Evolutionary conservation across 2,329 filamentous ascomycete genomes (phyloP).

Genomic region (Paecilomyces variotii): DNA sequence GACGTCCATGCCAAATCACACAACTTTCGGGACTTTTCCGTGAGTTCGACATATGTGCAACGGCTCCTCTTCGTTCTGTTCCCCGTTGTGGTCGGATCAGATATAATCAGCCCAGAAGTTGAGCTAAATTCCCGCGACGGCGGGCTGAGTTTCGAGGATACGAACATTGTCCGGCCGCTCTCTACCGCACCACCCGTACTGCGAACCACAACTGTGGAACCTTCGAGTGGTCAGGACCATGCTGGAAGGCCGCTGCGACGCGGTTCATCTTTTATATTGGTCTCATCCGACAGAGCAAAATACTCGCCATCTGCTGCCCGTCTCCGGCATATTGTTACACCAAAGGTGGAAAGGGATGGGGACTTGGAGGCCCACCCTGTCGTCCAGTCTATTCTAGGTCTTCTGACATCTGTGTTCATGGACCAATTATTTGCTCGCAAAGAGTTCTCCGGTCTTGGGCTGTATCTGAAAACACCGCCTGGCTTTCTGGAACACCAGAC

Average conservation of each 20-base stretch:
- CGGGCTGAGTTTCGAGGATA: conserved; percentile 73
- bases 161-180: conserved; percentile 71
- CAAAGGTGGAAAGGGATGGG: conserved; percentile 45
- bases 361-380: conserved; percentile 55
- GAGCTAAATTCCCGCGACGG: conserved; percentile 81
- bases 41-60: conserved; percentile 72
- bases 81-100: conserved; percentile 78
- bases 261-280: conserved; percentile 83
- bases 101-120: conserved; percentile 71
- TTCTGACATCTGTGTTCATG: conserved; percentile 71
- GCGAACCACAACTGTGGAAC: conserved; percentile 57
- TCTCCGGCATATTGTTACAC: conserved; percentile 55
- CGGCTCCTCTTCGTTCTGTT: conserved; percentile 73
- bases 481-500: conserved; percentile 92
- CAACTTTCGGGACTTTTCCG: conserved; percentile 74
- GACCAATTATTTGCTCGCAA: conserved; percentile 81
- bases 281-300: conserved; percentile 61
- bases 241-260: conserved; percentile 61
- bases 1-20: conserved; percentile 69
- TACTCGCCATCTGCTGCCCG: conserved; percentile 53
- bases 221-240: conserved; percentile 36
- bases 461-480: conserved; percentile 82
- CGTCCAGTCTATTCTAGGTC: conserved; percentile 66
- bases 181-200: conserved; percentile 61
- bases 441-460: conserved; percentile 79